Base-by-base conservation (phyloP, 768 basidiomycete species). In the Cystofilobasidium macerans region DNA sequence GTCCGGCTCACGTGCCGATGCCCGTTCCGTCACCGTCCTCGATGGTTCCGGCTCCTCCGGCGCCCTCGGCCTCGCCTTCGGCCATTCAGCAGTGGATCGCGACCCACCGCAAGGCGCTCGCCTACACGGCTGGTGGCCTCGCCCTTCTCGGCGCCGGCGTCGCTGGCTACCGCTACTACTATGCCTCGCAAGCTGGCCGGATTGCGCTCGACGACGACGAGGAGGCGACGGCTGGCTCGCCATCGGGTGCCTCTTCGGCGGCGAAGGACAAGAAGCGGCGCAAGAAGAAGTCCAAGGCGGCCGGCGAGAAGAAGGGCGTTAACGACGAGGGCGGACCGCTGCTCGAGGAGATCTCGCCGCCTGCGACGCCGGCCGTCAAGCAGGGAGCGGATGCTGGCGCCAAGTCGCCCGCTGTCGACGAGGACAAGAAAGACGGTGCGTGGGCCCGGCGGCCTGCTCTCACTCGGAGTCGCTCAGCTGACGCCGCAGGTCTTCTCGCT, bases 281-380 rank as follows among this genome's bases (percentile, higher is more conserved):
- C 33, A 68, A 63, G 61, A 68, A 68, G 61, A 57, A 40, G 22
- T 20, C 24, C 28, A 64, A 57, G 63, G 36, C 57, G 51, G 28
- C n/a, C 35, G 42, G 30, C 40, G 47, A 32, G 24, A 61, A 61
- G 60, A 67, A 67, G 67, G 30, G 32, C 13, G 61, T 68, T 47
- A 60, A 68, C 35, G 67, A 68, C 43, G 43, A 42, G 7, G 62
- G 59, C 32, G 67, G 67, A 35, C 67, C 67, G 57, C 60, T 68
- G 33, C 62, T 68, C 22, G 56, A 68, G 57, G 67, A 68, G 45
- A 45, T 62, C 7, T 38, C 54, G 26, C 38, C 63, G 16, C 54
- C 63, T 1, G 35, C 28, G n/a, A n/a, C n/a, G n/a, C n/a, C n/a
- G 26, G 33, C 56, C 24, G 47, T 58, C 30, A 51, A 62, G 57